Base-by-base conservation (phyloP, 345 rosid genomes). In the Populus alba region DNA sequence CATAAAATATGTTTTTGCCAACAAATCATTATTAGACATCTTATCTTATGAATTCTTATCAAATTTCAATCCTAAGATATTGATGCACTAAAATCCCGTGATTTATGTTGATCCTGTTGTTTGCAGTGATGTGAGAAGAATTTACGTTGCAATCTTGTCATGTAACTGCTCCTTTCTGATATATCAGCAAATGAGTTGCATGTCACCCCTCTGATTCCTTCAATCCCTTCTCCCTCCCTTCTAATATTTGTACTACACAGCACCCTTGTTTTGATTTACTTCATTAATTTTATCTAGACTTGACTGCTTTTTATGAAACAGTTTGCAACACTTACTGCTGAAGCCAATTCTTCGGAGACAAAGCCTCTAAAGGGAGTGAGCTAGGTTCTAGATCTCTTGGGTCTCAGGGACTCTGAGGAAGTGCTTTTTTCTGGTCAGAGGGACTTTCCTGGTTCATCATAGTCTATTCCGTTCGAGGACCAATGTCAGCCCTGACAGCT, bases 271-370 rank as follows among this genome's bases (percentile, higher is more conserved):
- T 74, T 20, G 8, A 31, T 18, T 6, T 20, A 18, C 1, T 18
- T 53, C 6, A 18, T 53, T 53, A 53, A 8, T 1, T n/a, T n/a
- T n/a, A n/a, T n/a, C n/a, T n/a, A n/a, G 70, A 39, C 16, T 39
- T n/a, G 23, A 41, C 68, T 57, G 25, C 20, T 43, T 68, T 39
- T 12, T 33, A 22, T 82, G 71, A 67, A 81, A 85, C 90, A 93
- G 97, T 81, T 92, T 51, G 84, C 86, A 61, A 81, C 84, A 92
- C 81, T 92, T 80, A 82, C 25, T 4, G 86, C 88, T 4, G 97
- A 96, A 88, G 91, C 92, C 3, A 89, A 89, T 84, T 77, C 16
- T 70, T 81, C 91, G 84, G 98, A 92, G 86, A 74, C 81, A 47
- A 91, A 81, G 81, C 77, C 61, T 57, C 66, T 1, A 88, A 71